Evolutionary conservation across 2,329 filamentous ascomycete genomes (phyloP), one percentile per base, ranked within the genome.

Genomic region (Verticillium isaacii): DNA sequence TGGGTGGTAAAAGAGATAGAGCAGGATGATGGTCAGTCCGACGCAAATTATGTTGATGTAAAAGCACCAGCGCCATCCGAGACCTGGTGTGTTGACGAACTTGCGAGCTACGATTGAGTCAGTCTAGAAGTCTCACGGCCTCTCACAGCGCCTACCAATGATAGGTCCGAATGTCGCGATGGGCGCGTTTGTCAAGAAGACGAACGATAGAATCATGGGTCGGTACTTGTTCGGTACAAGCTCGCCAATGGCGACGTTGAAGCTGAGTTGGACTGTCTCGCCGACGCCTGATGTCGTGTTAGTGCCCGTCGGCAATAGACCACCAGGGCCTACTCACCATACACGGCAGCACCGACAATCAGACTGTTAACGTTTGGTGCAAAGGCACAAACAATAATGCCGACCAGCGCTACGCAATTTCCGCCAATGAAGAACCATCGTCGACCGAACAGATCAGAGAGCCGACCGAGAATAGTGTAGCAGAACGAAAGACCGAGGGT

Each of bases 51-150:
- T 76, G 63, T 76, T 76, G 64, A 78, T 72, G 65, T 77, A 76
- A 65, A 74, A 78, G 56, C 73, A 75, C 73, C 75, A 78, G 62
- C 75, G 68, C 75, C 75, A 77, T 58, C 72, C 73, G 8, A 77
- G 66, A 11, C 65, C 69, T 2, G 72, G 70, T 58, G 72, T 69
- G 56, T 71, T 66, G 59, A 76, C 69, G 23, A 78, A 70, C 25
- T 71, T 70, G 1, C 73, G 72, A 29, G 73, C 74, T 71, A 64
- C 19, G 1, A 37, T 57, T 5, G 1, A 17, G 41, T 64, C 11
- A 64, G 59, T 5, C 9, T 12, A n/a, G 19, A 12, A 5, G 6
- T 9, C 19, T 23, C n/a, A 4, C 19, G 2, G 2, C 15, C 12
- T n/a, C 55, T n/a, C n/a, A 9, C 34, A 58, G 19, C 2, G 60